Evolutionary conservation across 768 basidiomycete genomes (phyloP), one percentile per base, ranked within the genome.

Genomic region (Russula earlei): DNA sequence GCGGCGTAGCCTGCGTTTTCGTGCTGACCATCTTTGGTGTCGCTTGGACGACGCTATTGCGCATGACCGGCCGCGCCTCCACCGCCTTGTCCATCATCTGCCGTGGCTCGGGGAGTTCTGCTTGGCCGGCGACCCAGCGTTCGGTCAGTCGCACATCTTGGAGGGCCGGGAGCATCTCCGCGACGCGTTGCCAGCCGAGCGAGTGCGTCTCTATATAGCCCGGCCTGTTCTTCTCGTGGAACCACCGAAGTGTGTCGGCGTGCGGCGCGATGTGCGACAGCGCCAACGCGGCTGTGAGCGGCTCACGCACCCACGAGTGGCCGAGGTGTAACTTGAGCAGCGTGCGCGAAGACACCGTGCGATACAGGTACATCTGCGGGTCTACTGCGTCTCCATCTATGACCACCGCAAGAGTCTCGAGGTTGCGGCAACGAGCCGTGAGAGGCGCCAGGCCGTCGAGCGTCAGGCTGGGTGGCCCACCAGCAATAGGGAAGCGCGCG

Each of bases 221-320:
- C 0, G 79, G 75, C n/a, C 86, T 75, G 63, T 80, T 87, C 69
- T 83, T 84, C 64, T 87, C 85, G 63, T 84, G 80, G 74, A 87
- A 88, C 80, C 79, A 88, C 68, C 82, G 85, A 49, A 90, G 68
- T 25, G 70, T 73, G 65, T 88, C 85, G 43, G 87, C 72, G 64
- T 74, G 72, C 37, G 87, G 86, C n/a, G 83, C 80, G 50, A 90
- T 69, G 67, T 90, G 87, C 68, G 87, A 89, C 58, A 90, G 75
- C 55, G 85, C 75, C 62, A 89, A 81, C 27, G 85, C 76, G 20
- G 80, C 73, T 55, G 82, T 81, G 54, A 90, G 75, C n/a, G 83
- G 77, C 63, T 89, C 84, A 54, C 71, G 70, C 53, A 82, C 74
- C 77, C 80, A 83, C 37, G 87, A 89, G 68, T 89, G 84, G 19